Conservation (phyloP, 2,329 filamentous ascomycete species). For the Penicillium italicum region DNA sequence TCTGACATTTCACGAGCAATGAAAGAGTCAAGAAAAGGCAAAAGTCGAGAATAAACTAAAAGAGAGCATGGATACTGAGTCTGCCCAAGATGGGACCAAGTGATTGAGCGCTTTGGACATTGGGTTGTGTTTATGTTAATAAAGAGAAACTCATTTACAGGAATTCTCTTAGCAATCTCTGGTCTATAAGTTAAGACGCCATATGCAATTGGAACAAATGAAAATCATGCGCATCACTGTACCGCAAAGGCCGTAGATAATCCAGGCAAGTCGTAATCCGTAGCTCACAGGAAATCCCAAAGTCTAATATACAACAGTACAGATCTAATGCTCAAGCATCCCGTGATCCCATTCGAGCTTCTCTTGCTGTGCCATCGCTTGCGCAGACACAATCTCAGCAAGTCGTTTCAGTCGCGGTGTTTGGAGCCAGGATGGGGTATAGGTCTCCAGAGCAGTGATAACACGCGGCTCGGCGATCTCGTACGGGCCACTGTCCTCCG, state of each 20-base stretch:
- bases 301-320: conserved; percentile 28
- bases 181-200: conserved; percentile 6
- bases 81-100: neutral
- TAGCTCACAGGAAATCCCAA: conserved; percentile 24
- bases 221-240: conserved; percentile 25
- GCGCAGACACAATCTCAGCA: conserved; percentile 95
- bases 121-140: neutral
- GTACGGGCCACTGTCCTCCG: conserved; percentile 98
- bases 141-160: neutral
- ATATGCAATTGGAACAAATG: conserved; percentile 14
- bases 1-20: neutral
- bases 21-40: neutral
- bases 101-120: neutral
- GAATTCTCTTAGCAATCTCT: neutral
- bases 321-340: conserved; percentile 23
- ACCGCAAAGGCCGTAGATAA: conserved; percentile 19
- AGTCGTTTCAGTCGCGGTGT: conserved; percentile 90
- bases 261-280: conserved; percentile 26
- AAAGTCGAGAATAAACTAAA: neutral
- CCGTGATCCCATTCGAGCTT: conserved; percentile 58
- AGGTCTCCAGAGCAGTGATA: conserved; percentile 95
- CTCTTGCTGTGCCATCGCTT: conserved; percentile 93
- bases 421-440: conserved; percentile 97
- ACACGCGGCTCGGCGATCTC: conserved; percentile 96
- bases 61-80: neutral